Percentiles rank a stretch among this genome's conserved stretches.
These are phyloP conservation scores for Globisporangium canariense DNA, from an alignment of 352 stramenopile species.

Conservation along the genomic window DNA sequence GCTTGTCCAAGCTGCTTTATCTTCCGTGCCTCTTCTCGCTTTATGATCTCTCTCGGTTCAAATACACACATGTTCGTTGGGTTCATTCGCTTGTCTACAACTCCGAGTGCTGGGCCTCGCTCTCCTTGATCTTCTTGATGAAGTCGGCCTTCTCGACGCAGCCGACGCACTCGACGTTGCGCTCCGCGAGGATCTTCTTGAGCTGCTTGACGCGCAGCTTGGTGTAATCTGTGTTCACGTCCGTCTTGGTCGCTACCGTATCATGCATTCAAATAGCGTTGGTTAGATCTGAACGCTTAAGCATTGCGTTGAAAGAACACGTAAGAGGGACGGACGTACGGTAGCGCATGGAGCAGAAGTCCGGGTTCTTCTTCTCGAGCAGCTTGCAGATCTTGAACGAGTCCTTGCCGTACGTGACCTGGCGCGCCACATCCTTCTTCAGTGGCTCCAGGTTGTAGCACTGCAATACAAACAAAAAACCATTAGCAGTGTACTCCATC, in stretches of 20 bases:
- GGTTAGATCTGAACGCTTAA: too few relatives aligned
- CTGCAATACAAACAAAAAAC: slow-evolving; percentile 22
- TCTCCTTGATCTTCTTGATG: slow-evolving; percentile 93
- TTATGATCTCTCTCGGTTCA: slow-evolving; percentile 3
- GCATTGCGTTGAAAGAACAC: not conserved
- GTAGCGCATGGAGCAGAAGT: slow-evolving; percentile 94
- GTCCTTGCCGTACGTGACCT: slow-evolving; percentile 91
- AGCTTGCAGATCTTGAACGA: slow-evolving; percentile 92
- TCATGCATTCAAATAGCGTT: too few relatives aligned
- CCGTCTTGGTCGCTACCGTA: slow-evolving; percentile 87
- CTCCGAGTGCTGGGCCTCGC: slow-evolving; percentile 76
- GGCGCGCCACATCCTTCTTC: slow-evolving; percentile 92
- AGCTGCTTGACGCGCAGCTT: slow-evolving; percentile 95
- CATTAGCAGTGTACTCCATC: too few relatives aligned
- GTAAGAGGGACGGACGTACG: slow-evolving; percentile 45
- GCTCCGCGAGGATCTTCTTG: slow-evolving; percentile 91
- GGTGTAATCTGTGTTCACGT: slow-evolving; percentile 92
- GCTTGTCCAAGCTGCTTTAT: not conserved
- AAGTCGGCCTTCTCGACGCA: slow-evolving; percentile 96
- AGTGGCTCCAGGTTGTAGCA: slow-evolving; percentile 94
- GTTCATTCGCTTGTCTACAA: slow-evolving; percentile 44
- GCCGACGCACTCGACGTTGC: slow-evolving; percentile 90
- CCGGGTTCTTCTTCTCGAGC: slow-evolving; percentile 93
- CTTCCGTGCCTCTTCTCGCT: not conserved
- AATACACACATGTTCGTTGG: slow-evolving; percentile 6